phyloP scores from a whole-genome alignment of 129 eudicot species.

The Sambucus nigra region DNA sequence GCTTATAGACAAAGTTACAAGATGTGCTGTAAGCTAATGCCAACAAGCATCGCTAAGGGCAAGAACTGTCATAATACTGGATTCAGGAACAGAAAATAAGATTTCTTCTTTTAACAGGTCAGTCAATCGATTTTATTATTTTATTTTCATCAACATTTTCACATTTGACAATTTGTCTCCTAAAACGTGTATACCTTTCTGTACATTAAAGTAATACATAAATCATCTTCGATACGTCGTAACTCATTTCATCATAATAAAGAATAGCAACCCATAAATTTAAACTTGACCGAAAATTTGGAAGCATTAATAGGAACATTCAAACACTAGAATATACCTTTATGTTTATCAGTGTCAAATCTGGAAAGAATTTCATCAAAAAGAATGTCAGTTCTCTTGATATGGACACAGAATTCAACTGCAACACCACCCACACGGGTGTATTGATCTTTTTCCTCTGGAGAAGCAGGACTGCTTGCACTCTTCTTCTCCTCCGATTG shows the following conservation, averaged over 20 bases:
- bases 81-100: too few relatives aligned
- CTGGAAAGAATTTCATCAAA: slow-evolving; percentile 74
- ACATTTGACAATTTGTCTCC: too few relatives aligned
- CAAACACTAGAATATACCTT: slow-evolving; percentile 43
- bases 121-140: too few relatives aligned
- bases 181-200: too few relatives aligned
- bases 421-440: slow-evolving; percentile 98
- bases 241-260: background rate
- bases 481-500: slow-evolving; percentile 31
- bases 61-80: too few relatives aligned
- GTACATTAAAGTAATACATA: too few relatives aligned
- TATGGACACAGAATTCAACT: slow-evolving; percentile 86
- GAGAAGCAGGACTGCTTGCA: slow-evolving; percentile 19
- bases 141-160: too few relatives aligned
- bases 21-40: too few relatives aligned
- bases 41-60: too few relatives aligned
- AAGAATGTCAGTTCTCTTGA: slow-evolving; percentile 77
- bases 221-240: background rate
- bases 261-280: background rate
- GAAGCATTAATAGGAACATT: background rate
- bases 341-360: slow-evolving; percentile 62
- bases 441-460: slow-evolving; percentile 69
- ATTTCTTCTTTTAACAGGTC: too few relatives aligned
- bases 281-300: background rate
- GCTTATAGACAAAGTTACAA: too few relatives aligned